A percentile compares a stretch with the other conserved stretches of the same genome.
phyloP scores from a whole-genome alignment of 2,329 filamentous ascomycete genomes.

The Pseudogymnoascus sp. region DNA sequence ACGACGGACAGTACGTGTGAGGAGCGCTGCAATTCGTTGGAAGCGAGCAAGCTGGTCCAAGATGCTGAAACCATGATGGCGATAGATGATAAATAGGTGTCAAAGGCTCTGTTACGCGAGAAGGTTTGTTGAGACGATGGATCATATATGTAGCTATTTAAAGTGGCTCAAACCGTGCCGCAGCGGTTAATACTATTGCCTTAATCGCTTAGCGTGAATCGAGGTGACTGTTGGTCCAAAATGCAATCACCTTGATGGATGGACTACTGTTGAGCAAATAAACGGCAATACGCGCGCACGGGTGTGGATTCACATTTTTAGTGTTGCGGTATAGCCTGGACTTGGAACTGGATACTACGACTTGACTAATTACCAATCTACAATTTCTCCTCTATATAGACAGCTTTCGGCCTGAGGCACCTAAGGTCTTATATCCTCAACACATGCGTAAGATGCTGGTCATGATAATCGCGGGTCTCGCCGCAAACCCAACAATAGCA shows the following conservation, averaged over 20 bases:
- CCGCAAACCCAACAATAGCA: neutral
- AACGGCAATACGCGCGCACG: too few species aligned
- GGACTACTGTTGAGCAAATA: too few species aligned
- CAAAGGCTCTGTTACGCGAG: neutral
- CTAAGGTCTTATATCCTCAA: too few species aligned
- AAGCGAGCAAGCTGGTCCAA: constrained; percentile 24
- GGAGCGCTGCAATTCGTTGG: constrained; percentile 36
- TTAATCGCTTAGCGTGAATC: neutral
- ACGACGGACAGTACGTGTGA: constrained; percentile 40
- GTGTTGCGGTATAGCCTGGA: too few species aligned
- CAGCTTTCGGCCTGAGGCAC: too few species aligned
- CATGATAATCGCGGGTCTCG: neutral
- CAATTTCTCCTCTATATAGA: too few species aligned
- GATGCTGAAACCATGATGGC: constrained; percentile 11
- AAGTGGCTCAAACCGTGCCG: neutral
- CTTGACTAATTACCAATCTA: too few species aligned
- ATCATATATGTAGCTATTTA: neutral
- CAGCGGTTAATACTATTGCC: neutral
- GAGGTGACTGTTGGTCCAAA: neutral
- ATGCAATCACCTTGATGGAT: too few species aligned
- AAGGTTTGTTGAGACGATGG: neutral
- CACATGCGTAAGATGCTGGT: neutral
- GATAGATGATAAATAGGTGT: neutral
- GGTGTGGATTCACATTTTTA: too few species aligned
- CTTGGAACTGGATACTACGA: too few species aligned